These are phyloP conservation scores for Mucor lusitanicus DNA, from an alignment of 371 early-diverging fungal species.

Conservation along the genomic window DNA sequence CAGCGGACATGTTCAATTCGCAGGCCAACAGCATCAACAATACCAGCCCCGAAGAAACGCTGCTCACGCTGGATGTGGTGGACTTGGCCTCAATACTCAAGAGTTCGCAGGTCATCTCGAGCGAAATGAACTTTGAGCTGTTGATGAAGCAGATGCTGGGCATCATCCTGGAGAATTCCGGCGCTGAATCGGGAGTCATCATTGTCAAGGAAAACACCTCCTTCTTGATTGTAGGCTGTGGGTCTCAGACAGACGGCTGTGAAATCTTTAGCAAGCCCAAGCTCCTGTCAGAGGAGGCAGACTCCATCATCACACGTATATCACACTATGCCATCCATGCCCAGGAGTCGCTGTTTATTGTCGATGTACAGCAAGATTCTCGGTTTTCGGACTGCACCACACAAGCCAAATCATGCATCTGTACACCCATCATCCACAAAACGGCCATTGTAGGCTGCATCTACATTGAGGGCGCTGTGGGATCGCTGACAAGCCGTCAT, in stretches of 20 bases:
- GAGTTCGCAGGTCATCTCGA: constrained; percentile 54
- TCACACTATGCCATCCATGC: constrained; percentile 45
- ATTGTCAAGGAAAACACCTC: constrained; percentile 48
- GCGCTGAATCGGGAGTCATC: constrained; percentile 52
- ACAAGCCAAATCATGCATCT: constrained; percentile 51
- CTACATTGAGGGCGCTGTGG: constrained; percentile 58
- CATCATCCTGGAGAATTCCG: constrained; percentile 51
- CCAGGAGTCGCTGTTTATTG: constrained; percentile 41
- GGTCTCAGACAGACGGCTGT: constrained; percentile 44
- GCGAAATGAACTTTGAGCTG: constrained; percentile 57
- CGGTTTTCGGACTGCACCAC: constrained; percentile 42
- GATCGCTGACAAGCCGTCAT: constrained; percentile 55
- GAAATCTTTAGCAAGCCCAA: constrained; percentile 39
- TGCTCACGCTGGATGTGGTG: constrained; percentile 47
- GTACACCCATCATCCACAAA: constrained; percentile 61
- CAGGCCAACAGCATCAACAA: constrained; percentile 7
- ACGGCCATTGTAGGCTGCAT: constrained; percentile 57
- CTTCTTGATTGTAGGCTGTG: constrained; percentile 41
- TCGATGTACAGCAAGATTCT: constrained; percentile 43
- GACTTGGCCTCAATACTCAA: constrained; percentile 53
- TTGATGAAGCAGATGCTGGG: constrained; percentile 54
- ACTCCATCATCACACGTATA: constrained; percentile 40
- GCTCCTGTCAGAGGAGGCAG: constrained; percentile 38
- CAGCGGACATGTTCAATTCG: background rate
- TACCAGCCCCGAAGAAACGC: constrained; percentile 40